Percentiles rank a stretch among this genome's conserved stretches.
Evolutionary conservation across 139 green algal genomes (phyloP).

Genomic region (Marvania coccoides): DNA sequence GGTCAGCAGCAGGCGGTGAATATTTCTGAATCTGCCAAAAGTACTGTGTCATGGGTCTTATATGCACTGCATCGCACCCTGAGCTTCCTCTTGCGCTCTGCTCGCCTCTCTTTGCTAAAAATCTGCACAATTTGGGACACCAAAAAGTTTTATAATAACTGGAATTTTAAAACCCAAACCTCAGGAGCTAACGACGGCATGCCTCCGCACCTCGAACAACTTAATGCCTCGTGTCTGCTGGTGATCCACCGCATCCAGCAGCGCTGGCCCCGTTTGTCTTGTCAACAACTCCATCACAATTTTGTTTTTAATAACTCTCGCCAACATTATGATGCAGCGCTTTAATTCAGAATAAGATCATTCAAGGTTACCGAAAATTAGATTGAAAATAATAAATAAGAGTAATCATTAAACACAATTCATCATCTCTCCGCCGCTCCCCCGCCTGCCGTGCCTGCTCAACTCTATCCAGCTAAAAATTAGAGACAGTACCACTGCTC

Average conservation of each 20-base stretch:
- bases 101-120: constrained; percentile 31
- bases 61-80: constrained; percentile 6
- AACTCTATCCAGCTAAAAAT: too few relatives aligned
- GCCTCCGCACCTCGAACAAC: constrained; percentile 1
- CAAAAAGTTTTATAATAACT: too few relatives aligned
- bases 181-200: too few relatives aligned
- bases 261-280: neutral
- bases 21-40: neutral
- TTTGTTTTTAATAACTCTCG: too few relatives aligned
- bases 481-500: too few relatives aligned
- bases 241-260: neutral
- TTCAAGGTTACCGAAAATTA: too few relatives aligned
- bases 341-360: too few relatives aligned
- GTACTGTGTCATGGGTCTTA: neutral
- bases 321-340: too few relatives aligned
- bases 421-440: neutral
- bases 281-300: neutral
- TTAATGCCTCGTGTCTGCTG: constrained; percentile 20
- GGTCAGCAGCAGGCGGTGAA: neutral
- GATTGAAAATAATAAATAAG: too few relatives aligned
- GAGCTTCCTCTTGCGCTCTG: constrained; percentile 10
- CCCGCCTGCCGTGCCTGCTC: neutral
- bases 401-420: too few relatives aligned
- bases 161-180: too few relatives aligned
- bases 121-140: constrained; percentile 16